A percentile compares a stretch with the other conserved stretches of the same genome.
Evolutionary conservation across 2,329 filamentous ascomycete genomes (phyloP).

Genomic region (Phoma herbarum): DNA sequence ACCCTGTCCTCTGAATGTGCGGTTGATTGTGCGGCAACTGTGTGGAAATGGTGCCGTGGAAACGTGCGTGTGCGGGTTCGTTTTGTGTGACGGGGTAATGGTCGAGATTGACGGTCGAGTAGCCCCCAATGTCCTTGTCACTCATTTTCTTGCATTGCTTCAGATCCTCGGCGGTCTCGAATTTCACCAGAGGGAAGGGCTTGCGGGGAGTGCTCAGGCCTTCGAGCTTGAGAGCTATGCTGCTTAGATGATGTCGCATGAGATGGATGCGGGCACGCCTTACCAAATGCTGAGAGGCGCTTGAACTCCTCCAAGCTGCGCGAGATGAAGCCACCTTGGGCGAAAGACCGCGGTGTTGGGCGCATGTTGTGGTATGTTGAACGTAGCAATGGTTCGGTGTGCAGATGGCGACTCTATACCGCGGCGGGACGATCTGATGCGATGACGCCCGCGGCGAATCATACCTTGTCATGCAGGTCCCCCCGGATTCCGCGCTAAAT

Average conservation of each 20-base stretch:
- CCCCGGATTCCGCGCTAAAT: constrained; percentile 7
- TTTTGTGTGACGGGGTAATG: constrained; percentile 60
- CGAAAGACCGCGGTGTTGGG: constrained; percentile 46
- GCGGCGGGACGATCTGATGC: neutral
- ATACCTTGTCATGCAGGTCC: constrained; percentile 4
- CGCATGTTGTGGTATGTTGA: constrained; percentile 42
- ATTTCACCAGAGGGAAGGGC: constrained; percentile 71
- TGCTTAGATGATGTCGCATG: constrained; percentile 41
- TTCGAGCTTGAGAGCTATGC: constrained; percentile 72
- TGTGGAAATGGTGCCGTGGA: constrained; percentile 88
- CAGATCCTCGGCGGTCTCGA: constrained; percentile 60
- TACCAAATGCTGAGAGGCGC: constrained; percentile 64
- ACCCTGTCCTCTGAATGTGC: constrained; percentile 81
- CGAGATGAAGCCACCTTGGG: constrained; percentile 64
- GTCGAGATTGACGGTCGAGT: constrained; percentile 77
- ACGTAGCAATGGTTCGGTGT: constrained; percentile 11
- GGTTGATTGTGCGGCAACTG: constrained; percentile 78
- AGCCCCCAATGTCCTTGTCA: constrained; percentile 86
- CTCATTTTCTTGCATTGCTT: constrained; percentile 77
- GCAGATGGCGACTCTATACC: constrained; percentile 5
- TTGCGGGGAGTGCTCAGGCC: constrained; percentile 71
- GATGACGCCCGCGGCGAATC: constrained; percentile 13
- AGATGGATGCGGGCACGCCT: constrained; percentile 32
- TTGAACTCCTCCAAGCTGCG: constrained; percentile 68
- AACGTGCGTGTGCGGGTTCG: constrained; percentile 74